These are phyloP conservation scores for Xylaria sp. DNA, from an alignment of 2,329 filamentous ascomycete genomes.

Conservation along the genomic window DNA sequence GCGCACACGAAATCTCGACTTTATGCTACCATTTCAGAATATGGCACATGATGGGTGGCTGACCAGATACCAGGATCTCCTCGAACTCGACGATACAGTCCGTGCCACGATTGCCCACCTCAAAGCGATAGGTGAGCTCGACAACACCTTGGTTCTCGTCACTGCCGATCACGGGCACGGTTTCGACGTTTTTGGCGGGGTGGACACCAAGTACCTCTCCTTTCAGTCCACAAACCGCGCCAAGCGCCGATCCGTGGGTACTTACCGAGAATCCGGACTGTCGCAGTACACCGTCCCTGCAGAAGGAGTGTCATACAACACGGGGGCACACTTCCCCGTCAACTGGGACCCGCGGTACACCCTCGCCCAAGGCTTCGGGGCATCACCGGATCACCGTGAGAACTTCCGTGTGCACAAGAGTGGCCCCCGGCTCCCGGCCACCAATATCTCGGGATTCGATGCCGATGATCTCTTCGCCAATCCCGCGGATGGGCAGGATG, in stretches of 20 bases:
- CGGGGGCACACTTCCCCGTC: slow-evolving; percentile 79
- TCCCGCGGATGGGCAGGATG: slow-evolving; percentile 70
- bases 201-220: slow-evolving; percentile 81
- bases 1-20: no score
- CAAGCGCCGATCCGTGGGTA: slow-evolving; percentile 80
- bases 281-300: slow-evolving; percentile 75
- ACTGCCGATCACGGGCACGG: slow-evolving; percentile 92
- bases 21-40: no score
- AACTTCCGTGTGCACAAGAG: slow-evolving; percentile 76
- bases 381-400: slow-evolving; percentile 79
- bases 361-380: slow-evolving; percentile 76
- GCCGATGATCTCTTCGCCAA: slow-evolving; percentile 72
- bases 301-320: slow-evolving; percentile 72
- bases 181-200: slow-evolving; percentile 85
- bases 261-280: slow-evolving; percentile 77
- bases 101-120: slow-evolving; percentile 79
- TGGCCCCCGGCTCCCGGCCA: slow-evolving; percentile 67
- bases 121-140: slow-evolving; percentile 69
- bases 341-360: slow-evolving; percentile 90
- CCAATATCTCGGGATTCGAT: slow-evolving; percentile 61
- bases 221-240: slow-evolving; percentile 64
- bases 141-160: slow-evolving; percentile 82
- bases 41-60: neutral
- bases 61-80: slow-evolving; percentile 64
- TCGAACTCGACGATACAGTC: slow-evolving; percentile 87